Evolutionary conservation across 78 protist genomes (phyloP).

Genomic region (Pigoraptor vietnamica): DNA sequence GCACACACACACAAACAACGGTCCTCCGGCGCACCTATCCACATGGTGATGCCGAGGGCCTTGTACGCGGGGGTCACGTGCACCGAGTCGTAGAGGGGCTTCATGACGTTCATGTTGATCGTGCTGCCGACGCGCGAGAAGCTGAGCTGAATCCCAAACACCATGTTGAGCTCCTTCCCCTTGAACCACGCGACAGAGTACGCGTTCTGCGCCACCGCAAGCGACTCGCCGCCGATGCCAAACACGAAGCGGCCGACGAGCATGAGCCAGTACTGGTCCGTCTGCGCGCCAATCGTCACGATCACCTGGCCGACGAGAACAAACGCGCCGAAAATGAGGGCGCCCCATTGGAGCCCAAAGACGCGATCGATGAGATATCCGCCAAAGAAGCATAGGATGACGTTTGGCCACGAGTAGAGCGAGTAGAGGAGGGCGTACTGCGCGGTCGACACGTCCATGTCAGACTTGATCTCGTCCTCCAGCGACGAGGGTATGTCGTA

Average conservation of each 20-base stretch:
- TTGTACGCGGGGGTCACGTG: not conserved
- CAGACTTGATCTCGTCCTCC: not conserved
- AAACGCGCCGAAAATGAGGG: conserved; percentile 34
- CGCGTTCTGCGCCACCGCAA: conserved; percentile 53
- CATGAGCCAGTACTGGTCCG: conserved; percentile 27
- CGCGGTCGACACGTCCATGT: not conserved
- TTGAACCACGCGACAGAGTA: conserved; percentile 54
- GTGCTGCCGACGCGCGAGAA: conserved; percentile 57
- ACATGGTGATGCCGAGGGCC: not conserved
- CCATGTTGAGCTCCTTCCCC: conserved; percentile 50
- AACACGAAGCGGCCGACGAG: conserved; percentile 45
- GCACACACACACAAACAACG: not conserved
- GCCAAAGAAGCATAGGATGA: conserved; percentile 46
- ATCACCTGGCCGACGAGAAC: conserved; percentile 44
- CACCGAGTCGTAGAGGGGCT: conserved; percentile 10
- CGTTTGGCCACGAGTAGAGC: conserved; percentile 50
- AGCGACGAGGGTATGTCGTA: not conserved
- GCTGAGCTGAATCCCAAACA: conserved; percentile 42
- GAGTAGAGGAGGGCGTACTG: not conserved
- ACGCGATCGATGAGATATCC: conserved; percentile 56
- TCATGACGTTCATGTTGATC: conserved; percentile 25
- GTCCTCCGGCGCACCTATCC: conserved; percentile 42
- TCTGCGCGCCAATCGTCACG: conserved; percentile 32
- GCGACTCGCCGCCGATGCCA: conserved; percentile 63
- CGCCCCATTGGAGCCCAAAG: conserved; percentile 44